Percentiles rank a stretch among this genome's conserved stretches.
Evolutionary conservation across 768 basidiomycete genomes (phyloP).

Genomic region (Leucosporidium scottii): DNA sequence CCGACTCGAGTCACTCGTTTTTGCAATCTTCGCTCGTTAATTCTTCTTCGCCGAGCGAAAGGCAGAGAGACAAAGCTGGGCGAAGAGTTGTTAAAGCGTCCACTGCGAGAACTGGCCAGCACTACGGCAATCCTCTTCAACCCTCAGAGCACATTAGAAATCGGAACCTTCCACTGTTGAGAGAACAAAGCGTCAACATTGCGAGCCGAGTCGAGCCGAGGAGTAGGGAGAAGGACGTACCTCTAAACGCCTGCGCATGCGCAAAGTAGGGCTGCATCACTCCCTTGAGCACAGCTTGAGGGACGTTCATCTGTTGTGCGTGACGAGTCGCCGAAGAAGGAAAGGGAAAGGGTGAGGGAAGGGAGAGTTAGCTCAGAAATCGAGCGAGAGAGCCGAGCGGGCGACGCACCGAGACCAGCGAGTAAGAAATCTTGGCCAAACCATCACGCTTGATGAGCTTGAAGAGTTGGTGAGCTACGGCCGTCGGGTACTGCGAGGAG

Average conservation of each 20-base stretch:
- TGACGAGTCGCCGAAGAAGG: neutral
- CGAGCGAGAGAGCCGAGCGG: no score
- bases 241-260: conserved; percentile 31
- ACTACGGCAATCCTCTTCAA: neutral
- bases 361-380: neutral
- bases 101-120: neutral
- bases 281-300: conserved; percentile 28
- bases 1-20: neutral
- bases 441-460: conserved; percentile 90
- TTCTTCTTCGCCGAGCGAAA: neutral
- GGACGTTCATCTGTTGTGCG: conserved; percentile 27
- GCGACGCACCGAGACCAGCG: conserved; percentile 57
- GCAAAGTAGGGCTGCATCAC: conserved; percentile 33
- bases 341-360: neutral
- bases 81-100: neutral
- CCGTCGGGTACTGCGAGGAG: conserved; percentile 21
- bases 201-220: no score
- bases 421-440: conserved; percentile 86
- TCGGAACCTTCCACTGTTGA: conserved; percentile 10
- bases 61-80: no score
- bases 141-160: conserved; percentile 1
- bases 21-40: neutral
- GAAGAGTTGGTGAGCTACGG: conserved; percentile 79
- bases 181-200: neutral
- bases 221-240: neutral